A percentile compares a stretch with the other conserved stretches of the same genome.
phyloP scores from a whole-genome alignment of 805 yeast species.

The Torulaspora delbrueckii region DNA sequence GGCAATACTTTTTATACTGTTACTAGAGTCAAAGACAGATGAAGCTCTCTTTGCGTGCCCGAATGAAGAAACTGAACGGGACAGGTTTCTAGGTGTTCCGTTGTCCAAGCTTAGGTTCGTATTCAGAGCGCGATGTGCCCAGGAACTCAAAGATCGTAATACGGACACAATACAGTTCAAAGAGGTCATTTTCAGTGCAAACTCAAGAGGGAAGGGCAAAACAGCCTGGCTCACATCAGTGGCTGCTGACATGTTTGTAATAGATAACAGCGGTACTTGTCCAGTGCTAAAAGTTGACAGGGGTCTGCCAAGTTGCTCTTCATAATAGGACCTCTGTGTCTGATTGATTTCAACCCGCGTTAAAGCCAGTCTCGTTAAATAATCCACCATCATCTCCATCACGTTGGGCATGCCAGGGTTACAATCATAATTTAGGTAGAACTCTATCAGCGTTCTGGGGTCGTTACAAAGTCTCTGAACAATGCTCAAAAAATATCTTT shows the following conservation, averaged over 20 bases:
- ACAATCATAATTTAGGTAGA: conserved; percentile 93
- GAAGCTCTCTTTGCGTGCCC: conserved; percentile 15
- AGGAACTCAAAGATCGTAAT: conserved; percentile 70
- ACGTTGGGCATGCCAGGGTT: conserved; percentile 74
- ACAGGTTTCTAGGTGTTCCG: conserved; percentile 10
- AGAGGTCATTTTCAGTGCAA: conserved; percentile 76
- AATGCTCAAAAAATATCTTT: conserved; percentile 76
- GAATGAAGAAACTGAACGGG: conserved; percentile 16
- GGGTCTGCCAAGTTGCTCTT: conserved; percentile 48
- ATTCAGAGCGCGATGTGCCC: conserved; percentile 69
- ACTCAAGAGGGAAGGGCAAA: conserved; percentile 62
- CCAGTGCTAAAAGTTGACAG: conserved; percentile 70
- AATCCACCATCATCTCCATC: conserved; percentile 77
- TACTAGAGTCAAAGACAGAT: conserved; percentile 9
- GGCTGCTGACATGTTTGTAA: conserved; percentile 49
- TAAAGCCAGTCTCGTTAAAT: conserved; percentile 61
- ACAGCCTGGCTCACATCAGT: conserved; percentile 19
- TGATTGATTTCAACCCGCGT: conserved; percentile 68
- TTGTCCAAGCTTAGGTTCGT: conserved; percentile 7
- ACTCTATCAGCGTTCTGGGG: conserved; percentile 85
- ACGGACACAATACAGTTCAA: conserved; percentile 77
- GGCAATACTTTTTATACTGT: conserved; percentile 9
- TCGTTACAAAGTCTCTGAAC: conserved; percentile 79
- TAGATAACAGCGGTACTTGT: conserved; percentile 71
- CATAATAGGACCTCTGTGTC: conserved; percentile 55